Percentiles rank a stretch among this genome's conserved stretches.
phyloP scores from a whole-genome alignment of 2,329 filamentous ascomycete genomes.

The Macroventuria anomochaeta region DNA sequence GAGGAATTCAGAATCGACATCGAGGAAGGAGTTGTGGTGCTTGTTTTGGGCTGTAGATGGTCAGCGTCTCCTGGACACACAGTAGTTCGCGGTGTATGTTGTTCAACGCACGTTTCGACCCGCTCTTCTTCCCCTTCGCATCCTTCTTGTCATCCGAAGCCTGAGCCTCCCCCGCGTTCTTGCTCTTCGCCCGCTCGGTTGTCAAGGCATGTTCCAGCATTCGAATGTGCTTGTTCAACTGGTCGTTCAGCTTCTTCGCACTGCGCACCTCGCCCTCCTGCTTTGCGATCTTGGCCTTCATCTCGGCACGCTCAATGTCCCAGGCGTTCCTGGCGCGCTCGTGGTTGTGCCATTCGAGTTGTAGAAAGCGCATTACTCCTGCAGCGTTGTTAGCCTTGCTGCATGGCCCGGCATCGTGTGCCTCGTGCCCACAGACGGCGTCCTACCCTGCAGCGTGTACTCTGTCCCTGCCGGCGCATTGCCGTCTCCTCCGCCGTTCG shows the following conservation, averaged over 20 bases:
- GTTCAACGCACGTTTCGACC: conserved; percentile 28
- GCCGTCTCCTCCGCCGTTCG: conserved; percentile 56
- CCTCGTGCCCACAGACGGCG: conserved; percentile 10
- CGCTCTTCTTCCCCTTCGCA: conserved; percentile 44
- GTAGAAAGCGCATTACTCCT: conserved; percentile 99
- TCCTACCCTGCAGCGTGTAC: conserved; percentile 72
- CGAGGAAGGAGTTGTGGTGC: conserved; percentile 59
- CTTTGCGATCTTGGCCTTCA: conserved; percentile 95
- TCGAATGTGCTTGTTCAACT: conserved; percentile 85
- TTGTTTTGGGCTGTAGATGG: conserved; percentile 54
- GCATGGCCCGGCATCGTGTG: conserved; percentile 7
- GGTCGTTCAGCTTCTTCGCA: conserved; percentile 86
- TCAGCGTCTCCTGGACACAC: conserved; percentile 23
- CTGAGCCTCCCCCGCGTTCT: conserved; percentile 58
- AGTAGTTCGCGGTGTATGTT: conserved; percentile 18
- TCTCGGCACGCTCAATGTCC: conserved; percentile 99
- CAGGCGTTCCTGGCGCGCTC: conserved; percentile 97
- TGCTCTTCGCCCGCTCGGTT: conserved; percentile 77
- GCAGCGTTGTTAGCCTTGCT: conserved; percentile 26
- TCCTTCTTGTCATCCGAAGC: conserved; percentile 53
- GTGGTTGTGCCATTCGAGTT: conserved; percentile 98
- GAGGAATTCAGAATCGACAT: conserved; percentile 53
- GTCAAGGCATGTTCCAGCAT: conserved; percentile 89
- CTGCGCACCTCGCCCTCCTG: conserved; percentile 89
- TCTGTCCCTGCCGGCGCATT: conserved; percentile 67